These are phyloP conservation scores for Cardamine chenopodiifolia DNA, from an alignment of 345 rosid species.

Conservation along the genomic window DNA sequence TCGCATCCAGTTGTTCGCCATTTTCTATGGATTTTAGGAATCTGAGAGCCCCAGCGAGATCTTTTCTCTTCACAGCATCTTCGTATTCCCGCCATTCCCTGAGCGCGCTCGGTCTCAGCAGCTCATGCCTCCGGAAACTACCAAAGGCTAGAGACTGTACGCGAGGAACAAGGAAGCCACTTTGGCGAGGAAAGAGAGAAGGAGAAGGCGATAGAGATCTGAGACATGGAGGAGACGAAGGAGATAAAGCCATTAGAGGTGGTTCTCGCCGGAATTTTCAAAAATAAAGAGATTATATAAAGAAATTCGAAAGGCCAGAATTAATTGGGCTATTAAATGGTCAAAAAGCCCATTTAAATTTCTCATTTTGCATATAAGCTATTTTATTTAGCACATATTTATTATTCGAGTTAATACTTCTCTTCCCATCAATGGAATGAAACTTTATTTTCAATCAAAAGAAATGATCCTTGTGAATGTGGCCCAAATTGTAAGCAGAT, in stretches of 20 bases:
- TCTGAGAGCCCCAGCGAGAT: constrained; percentile 79
- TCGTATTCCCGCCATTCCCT: constrained; percentile 85
- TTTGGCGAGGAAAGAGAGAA: constrained; percentile 5
- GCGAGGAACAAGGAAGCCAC: constrained; percentile 4
- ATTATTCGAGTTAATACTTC: neutral
- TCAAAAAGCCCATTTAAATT: neutral
- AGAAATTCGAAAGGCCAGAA: neutral
- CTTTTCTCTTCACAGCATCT: constrained; percentile 83
- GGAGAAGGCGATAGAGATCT: constrained; percentile 28
- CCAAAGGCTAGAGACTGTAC: neutral
- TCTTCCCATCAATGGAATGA: neutral
- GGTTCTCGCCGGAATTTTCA: constrained; percentile 1
- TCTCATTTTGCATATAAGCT: neutral
- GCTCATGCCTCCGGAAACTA: constrained; percentile 15
- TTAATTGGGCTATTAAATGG: neutral
- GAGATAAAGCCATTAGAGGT: constrained; percentile 32
- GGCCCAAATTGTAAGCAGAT: constrained; percentile 14
- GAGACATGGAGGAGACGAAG: constrained; percentile 30
- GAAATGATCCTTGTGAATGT: constrained; percentile 7
- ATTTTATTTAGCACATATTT: neutral
- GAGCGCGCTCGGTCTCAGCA: constrained; percentile 49
- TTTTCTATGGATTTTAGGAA: constrained; percentile 62
- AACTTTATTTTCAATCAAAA: neutral
- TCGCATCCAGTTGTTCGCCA: constrained; percentile 22
- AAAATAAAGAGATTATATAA: neutral